Base-by-base conservation (phyloP, 2,329 filamentous ascomycete genomes). In the Aureobasidium sp. region DNA sequence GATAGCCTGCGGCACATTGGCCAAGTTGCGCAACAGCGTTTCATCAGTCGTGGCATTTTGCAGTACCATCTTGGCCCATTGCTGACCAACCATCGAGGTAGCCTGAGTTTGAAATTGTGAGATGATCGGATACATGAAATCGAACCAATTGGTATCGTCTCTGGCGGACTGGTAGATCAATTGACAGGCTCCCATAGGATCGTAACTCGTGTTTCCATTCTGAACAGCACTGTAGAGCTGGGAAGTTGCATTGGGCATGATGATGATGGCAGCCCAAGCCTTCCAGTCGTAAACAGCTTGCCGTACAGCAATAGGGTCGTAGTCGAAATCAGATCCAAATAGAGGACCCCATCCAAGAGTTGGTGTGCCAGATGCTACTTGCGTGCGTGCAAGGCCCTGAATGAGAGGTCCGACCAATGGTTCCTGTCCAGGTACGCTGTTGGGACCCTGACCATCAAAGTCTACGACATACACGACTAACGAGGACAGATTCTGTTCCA, bases 391-490 rank as follows among this genome's bases (percentile, higher is more conserved):
- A 0, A 79, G 70, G 33, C 78, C 67, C 1, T 76, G 77, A 12
- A 85, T 76, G 0, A 76, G 71, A 0, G 82, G 82, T 0, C 85
- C 85, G n/a, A 88, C 77, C 2, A 87, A 67, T 0, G 84, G 78
- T 19, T 75, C 68, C 17, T 75, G 74, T 4, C 74, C 72, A 31
- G 49, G 49, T 39, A 74, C 75, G 65, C 75, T 68, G 64, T 82
- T 85, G 1, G 83, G 83, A 1, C 79, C 74, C 49, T 78, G 76
- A 4, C 80, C 81, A 68, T 88, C 85, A 65, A 87, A 86, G 69
- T 87, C 83, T 31, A 88, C 84, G 1, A 87, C 79, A 64, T 82
- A 80, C 9, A 88, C 76, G 3, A 75, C 76, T 8, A 87, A 70
- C 0, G 73, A 71, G 2, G 72, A 73, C 19, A 81, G 71, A 58